Percentiles rank a stretch among this genome's conserved stretches.
Evolutionary conservation across 1,284 basidiomycete species (phyloP).

Genomic region (Cutaneotrichosporon sp.): DNA sequence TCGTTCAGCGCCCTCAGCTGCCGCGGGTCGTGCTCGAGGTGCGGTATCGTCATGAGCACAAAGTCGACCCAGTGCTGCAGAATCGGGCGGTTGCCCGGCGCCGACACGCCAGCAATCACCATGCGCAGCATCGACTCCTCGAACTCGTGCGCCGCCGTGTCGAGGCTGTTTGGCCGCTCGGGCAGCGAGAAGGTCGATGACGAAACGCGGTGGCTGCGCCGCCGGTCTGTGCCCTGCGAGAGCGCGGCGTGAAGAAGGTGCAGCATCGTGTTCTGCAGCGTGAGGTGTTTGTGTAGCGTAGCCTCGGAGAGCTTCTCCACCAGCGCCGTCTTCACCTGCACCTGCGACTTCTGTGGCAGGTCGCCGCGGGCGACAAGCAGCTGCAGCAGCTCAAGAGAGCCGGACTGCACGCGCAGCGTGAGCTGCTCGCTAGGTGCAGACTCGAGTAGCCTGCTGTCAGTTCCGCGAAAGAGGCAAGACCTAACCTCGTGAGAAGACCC

Average conservation of each 20-base stretch:
- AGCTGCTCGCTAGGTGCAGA: slow-evolving; percentile 54
- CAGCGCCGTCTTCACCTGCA: slow-evolving; percentile 68
- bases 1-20: slow-evolving; percentile 78
- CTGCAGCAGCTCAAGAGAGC: slow-evolving; percentile 78
- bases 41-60: slow-evolving; percentile 82
- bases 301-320: slow-evolving; percentile 73
- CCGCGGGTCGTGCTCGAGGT: slow-evolving; percentile 58
- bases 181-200: slow-evolving; percentile 24
- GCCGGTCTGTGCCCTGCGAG: slow-evolving; percentile 58
- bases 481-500: slow-evolving; percentile 18
- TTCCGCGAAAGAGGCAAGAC: background rate
- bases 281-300: slow-evolving; percentile 68
- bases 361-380: slow-evolving; percentile 77
- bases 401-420: slow-evolving; percentile 64
- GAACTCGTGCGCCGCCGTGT: slow-evolving; percentile 17
- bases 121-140: slow-evolving; percentile 66
- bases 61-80: slow-evolving; percentile 97
- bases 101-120: slow-evolving; percentile 75
- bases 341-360: slow-evolving; percentile 62
- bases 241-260: slow-evolving; percentile 86
- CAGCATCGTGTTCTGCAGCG: slow-evolving; percentile 88
- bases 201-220: slow-evolving; percentile 33
- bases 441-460: slow-evolving; percentile 19
- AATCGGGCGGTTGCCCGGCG: slow-evolving; percentile 69
- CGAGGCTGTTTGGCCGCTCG: slow-evolving; percentile 12